Conservation (phyloP, 495 filamentous ascomycete genomes). For the Tuber aestivum region DNA sequence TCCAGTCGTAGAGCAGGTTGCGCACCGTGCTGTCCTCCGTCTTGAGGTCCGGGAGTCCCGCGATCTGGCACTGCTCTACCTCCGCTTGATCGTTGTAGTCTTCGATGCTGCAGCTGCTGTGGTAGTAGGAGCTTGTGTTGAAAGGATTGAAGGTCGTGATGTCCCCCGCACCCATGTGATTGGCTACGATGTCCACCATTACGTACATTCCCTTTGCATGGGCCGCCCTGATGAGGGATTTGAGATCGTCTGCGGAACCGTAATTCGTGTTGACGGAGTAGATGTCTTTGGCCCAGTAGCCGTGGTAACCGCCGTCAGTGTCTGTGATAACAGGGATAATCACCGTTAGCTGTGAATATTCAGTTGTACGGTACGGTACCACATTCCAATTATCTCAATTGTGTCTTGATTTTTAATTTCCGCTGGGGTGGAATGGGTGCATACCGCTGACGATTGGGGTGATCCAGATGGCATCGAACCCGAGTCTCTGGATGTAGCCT, state of each 20-base stretch:
- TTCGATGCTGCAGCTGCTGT: conserved; percentile 57
- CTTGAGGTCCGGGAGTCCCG: conserved; percentile 61
- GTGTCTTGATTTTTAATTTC: no score
- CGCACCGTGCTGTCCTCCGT: conserved; percentile 57
- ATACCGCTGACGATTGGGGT: conserved; percentile 62
- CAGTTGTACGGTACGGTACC: no score
- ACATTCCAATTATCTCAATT: no score
- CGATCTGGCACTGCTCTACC: conserved; percentile 38
- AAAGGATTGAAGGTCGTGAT: conserved; percentile 62
- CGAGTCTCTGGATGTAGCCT: conserved; percentile 70
- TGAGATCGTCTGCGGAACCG: conserved; percentile 61
- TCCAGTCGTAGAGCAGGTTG: conserved; percentile 60
- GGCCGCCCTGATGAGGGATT: conserved; percentile 53
- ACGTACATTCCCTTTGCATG: conserved; percentile 65
- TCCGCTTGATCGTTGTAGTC: conserved; percentile 54
- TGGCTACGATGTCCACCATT: conserved; percentile 75
- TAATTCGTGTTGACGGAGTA: conserved; percentile 60
- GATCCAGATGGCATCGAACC: conserved; percentile 80
- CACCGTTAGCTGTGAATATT: not conserved
- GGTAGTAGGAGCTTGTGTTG: conserved; percentile 59
- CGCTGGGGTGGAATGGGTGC: not conserved
- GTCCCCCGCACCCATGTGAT: conserved; percentile 67
- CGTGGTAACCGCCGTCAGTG: conserved; percentile 54
- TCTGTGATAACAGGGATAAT: conserved; percentile 17
- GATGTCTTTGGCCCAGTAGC: conserved; percentile 70